phyloP scores from a whole-genome alignment of 768 basidiomycete species.

The Phylloporus rhodoxanthus region DNA sequence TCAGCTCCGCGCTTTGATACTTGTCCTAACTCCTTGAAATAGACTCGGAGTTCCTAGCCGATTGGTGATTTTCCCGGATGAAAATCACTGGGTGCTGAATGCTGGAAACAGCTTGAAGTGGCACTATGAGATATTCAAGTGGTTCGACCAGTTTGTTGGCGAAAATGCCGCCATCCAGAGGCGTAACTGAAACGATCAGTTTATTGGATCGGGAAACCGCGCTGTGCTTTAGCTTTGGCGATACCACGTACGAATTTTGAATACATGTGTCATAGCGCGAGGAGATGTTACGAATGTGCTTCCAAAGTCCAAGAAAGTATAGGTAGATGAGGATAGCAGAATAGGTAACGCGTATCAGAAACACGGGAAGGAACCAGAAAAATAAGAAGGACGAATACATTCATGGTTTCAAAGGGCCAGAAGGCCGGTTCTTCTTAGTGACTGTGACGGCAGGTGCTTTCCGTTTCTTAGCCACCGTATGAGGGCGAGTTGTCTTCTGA shows the following conservation, averaged over 20 bases:
- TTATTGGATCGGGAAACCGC: neutral
- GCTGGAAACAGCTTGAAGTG: constrained; percentile 86
- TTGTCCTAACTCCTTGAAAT: neutral
- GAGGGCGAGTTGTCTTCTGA: constrained; percentile 6
- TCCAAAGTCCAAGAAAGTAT: constrained; percentile 7
- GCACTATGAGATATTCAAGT: constrained; percentile 91
- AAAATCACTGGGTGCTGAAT: constrained; percentile 89
- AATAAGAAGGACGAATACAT: neutral
- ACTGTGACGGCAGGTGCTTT: constrained; percentile 4
- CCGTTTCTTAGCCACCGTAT: constrained; percentile 17
- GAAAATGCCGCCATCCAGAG: constrained; percentile 5
- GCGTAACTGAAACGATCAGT: constrained; percentile 8
- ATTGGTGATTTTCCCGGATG: constrained; percentile 79
- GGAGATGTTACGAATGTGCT: constrained; percentile 4
- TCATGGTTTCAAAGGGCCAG: constrained; percentile 9
- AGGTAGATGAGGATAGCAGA: constrained; percentile 2
- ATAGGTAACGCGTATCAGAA: constrained; percentile 8
- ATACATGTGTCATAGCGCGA: constrained; percentile 2
- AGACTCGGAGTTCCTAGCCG: constrained; percentile 71
- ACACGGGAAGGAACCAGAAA: neutral
- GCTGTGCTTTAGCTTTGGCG: neutral
- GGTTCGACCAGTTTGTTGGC: constrained; percentile 72
- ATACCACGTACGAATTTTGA: neutral
- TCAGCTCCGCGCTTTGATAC: neutral
- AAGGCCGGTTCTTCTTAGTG: constrained; percentile 12